Percentiles rank a stretch among this genome's conserved stretches.
phyloP scores from a whole-genome alignment of 495 filamentous ascomycete species.

The Rusavskia elegans region DNA sequence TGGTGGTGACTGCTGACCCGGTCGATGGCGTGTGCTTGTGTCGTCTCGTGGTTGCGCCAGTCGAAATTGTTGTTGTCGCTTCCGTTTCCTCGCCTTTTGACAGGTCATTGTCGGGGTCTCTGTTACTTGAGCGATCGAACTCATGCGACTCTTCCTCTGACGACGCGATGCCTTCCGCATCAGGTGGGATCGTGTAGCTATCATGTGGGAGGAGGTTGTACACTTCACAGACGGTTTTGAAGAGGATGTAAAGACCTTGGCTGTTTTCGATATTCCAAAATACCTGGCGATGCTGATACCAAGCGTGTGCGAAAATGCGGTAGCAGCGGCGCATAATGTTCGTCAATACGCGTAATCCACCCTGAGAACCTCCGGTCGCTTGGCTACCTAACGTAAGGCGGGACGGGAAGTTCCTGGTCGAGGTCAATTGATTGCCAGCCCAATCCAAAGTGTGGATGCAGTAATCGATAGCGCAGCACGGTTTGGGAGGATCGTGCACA shows the following conservation, averaged over 20 bases:
- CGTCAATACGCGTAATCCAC: conserved; percentile 64
- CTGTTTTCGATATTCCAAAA: conserved; percentile 90
- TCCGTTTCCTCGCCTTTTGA: conserved; percentile 20
- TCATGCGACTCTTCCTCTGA: conserved; percentile 20
- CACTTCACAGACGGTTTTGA: conserved; percentile 89
- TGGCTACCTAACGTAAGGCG: conserved; percentile 58
- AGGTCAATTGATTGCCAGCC: conserved; percentile 81
- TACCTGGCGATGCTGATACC: conserved; percentile 91
- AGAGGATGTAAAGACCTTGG: conserved; percentile 81
- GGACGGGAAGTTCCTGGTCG: conserved; percentile 81
- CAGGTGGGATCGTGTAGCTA: conserved; percentile 85
- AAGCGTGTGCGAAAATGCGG: conserved; percentile 93
- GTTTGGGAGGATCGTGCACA: conserved; percentile 87
- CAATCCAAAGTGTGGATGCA: conserved; percentile 97
- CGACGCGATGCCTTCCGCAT: conserved; percentile 59
- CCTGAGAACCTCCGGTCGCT: conserved; percentile 39
- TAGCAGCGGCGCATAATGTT: conserved; percentile 92
- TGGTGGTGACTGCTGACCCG: conserved; percentile 57
- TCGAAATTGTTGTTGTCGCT: conserved; percentile 24
- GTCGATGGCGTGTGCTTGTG: conserved; percentile 61
- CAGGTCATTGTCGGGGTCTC: conserved; percentile 4
- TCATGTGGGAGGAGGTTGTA: conserved; percentile 81
- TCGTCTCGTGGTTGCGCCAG: conserved; percentile 51
- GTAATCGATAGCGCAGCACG: conserved; percentile 95
- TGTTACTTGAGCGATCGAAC: conserved; percentile 26